Base-by-base conservation (phyloP, 1,284 basidiomycete species). In the Tilletiopsis washingtonensis region DNA sequence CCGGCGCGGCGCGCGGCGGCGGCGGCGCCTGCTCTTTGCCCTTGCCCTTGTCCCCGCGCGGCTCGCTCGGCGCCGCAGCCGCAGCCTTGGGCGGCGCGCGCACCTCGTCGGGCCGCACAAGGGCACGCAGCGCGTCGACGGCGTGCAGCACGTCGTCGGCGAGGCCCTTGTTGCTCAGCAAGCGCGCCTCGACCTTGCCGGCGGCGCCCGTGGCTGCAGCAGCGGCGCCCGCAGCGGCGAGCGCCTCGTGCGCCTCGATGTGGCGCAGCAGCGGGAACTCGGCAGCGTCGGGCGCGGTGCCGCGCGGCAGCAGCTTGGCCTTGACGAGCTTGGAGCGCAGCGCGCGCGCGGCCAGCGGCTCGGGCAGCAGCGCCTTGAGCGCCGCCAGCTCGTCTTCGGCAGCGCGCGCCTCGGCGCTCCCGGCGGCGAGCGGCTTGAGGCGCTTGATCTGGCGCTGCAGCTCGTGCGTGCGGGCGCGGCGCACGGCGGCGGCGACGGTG, bases 391-490 rank as follows among this genome's bases (percentile, higher is more conserved):
- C 83, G 4, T 72, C 14, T 49, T 42, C 7, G 47, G 40, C 24
- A 66, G 64, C 38, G 64, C 44, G 41, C 83, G 84, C 76, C 88
- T 87, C 41, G 88, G 71, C 15, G 78, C 73, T n/a, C 79, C 75
- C 9, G 91, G 74, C 69, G 91, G 83, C 5, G 72, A 84, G 71
- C 43, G 78, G 78, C 74, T 86, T 91, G 51, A 91, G 75, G 75
- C 82, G 85, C 77, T 90, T 91, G 47, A 91, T 81, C 14, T 85
- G 74, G 67, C 85, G 86, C 74, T 86, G 86, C 0, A 82, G 80
- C 75, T 94, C 91, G 59, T 88, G 88, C 0, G 81, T 77, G 72
- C 83, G 87, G 6, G 84, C 83, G 71, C 85, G 88, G 76, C 89
- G 94, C 43, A 82, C 80, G 4, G 82, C 81, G 62, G 83, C 84